phyloP scores from a whole-genome alignment of 2,329 filamentous ascomycete species.

The Botrytis paeoniae region DNA sequence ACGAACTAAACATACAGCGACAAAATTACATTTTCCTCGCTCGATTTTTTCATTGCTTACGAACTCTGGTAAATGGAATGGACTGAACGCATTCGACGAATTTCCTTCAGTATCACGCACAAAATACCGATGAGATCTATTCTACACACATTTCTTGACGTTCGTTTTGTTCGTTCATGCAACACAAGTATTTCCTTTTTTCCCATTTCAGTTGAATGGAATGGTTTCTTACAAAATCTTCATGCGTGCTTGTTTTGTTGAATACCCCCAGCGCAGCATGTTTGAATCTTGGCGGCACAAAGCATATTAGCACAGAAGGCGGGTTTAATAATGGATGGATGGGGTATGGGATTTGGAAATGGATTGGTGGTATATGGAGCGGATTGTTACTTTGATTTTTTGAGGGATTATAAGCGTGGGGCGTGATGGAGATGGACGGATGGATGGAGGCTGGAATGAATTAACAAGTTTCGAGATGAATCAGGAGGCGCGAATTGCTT shows the following conservation, averaged over 20 bases:
- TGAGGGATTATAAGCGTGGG: slow-evolving; percentile 14
- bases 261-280: slow-evolving; percentile 22
- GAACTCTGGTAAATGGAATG: slow-evolving; percentile 9
- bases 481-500: neutral
- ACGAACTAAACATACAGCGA: slow-evolving; percentile 2
- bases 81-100: slow-evolving; percentile 19
- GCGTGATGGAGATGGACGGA: slow-evolving; percentile 7
- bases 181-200: slow-evolving; percentile 17
- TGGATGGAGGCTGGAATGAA: slow-evolving; percentile 3
- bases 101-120: slow-evolving; percentile 11
- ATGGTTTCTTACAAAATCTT: slow-evolving; percentile 11
- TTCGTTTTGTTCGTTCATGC: slow-evolving; percentile 8
- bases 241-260: slow-evolving; percentile 22
- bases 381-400: slow-evolving; percentile 12
- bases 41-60: slow-evolving; percentile 14
- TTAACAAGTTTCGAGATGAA: neutral
- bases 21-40: slow-evolving; percentile 11
- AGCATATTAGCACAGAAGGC: slow-evolving; percentile 18
- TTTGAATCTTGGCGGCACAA: slow-evolving; percentile 19
- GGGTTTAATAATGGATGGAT: slow-evolving; percentile 15
- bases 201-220: slow-evolving; percentile 5
- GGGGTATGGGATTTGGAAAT: slow-evolving; percentile 19
- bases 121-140: slow-evolving; percentile 12
- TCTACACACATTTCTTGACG: slow-evolving; percentile 10
- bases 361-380: slow-evolving; percentile 10